Base-by-base conservation (phyloP, 306 rosid species). In the Heteromeles arbutifolia region DNA sequence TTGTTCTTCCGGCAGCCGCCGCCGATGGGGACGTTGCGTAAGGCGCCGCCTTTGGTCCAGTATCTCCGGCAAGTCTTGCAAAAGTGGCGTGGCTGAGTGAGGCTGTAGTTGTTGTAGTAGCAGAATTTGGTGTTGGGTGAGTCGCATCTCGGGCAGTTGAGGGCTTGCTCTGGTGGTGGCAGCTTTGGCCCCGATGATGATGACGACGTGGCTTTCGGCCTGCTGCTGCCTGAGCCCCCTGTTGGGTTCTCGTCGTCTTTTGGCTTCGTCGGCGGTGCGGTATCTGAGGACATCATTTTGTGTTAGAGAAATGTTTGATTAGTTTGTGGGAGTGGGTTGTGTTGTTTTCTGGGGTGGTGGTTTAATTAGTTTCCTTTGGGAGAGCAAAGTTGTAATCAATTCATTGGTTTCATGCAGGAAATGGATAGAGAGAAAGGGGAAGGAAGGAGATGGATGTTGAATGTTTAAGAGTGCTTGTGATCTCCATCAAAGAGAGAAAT, bases 61-160 rank as follows among this genome's bases (percentile, higher is more conserved):
- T 95, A 95, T 61, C 98, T 82, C 50, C 98, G 80, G 70, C 98
- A 95, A 2, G 97, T 95, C 82, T 95, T 95, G 89, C 98, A 95
- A 86, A 95, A 95, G 74, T 91, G 96, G 43, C 99, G 70, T 0
- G 99, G 99, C 80, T 95, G 99, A 6, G 96, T 90, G 57, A 95
- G 93, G 82, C 96, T 92, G 85, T 95, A 95, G 80, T 95, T 95
- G 87, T 95, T 95, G 91, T 90, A 95, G 93, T 95, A 95, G 76
- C 98, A 95, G 88, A 95, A 95, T 69, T 95, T 95, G 31, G 98
- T 95, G 90, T 92, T 92, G 50, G 96, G 92, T 0, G 98, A 95
- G 69, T 92, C 96, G 58, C 98, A 95, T 44, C 98, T 62, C 0
- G 98, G 98, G 28, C 98, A 95, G 84, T 88, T 94, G 14, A 78